Conservation (phyloP, 2,329 filamentous ascomycete genomes). For the Tolypocladium amazonense region DNA sequence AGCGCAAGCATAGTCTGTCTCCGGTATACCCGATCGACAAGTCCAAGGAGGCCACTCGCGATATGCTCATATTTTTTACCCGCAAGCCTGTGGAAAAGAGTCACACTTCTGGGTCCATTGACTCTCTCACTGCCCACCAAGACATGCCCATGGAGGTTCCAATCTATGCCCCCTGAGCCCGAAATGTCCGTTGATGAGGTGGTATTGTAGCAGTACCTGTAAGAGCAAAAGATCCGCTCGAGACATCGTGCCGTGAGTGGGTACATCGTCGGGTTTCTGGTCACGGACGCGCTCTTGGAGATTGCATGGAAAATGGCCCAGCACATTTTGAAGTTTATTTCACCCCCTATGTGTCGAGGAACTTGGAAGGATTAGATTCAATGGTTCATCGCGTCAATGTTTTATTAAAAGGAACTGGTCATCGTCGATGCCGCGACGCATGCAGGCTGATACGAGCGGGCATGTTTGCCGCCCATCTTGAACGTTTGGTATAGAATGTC, state of each 20-base stretch:
- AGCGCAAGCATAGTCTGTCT: conserved; percentile 16
- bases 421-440: neutral
- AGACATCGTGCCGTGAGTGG: neutral
- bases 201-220: neutral
- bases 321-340: neutral
- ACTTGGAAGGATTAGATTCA: neutral
- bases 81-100: conserved; percentile 13
- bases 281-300: neutral
- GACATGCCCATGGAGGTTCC: conserved; percentile 15
- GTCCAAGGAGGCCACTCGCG: conserved; percentile 12
- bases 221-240: neutral
- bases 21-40: conserved; percentile 12
- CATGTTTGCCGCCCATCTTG: neutral
- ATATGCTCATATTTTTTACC: conserved; percentile 19
- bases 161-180: conserved; percentile 9
- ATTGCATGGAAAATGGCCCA: neutral
- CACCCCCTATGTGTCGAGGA: neutral
- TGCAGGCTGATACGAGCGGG: neutral
- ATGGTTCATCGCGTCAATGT: neutral
- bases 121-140: conserved; percentile 13
- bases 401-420: neutral
- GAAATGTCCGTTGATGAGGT: neutral
- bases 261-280: neutral
- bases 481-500: neutral
- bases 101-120: conserved; percentile 13